Evolutionary conservation across 2,329 filamentous ascomycete species (phyloP).

Genomic region (Aspergillus unguis): DNA sequence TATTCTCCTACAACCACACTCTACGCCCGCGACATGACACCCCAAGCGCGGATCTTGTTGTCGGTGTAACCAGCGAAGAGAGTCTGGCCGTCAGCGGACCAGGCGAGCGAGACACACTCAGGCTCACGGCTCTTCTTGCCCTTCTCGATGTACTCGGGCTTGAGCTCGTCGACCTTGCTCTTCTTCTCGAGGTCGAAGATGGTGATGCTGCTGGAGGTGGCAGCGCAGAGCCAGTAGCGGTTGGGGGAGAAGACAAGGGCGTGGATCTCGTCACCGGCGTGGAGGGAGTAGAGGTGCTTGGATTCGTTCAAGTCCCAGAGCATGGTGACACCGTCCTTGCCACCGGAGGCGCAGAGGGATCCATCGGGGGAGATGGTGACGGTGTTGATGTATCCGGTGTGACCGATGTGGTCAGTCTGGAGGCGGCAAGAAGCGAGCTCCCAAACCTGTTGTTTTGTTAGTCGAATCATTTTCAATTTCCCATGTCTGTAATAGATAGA

Average conservation of each 20-base stretch:
- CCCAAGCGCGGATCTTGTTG: constrained; percentile 98
- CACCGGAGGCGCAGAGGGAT: constrained; percentile 97
- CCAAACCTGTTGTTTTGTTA: constrained; percentile 70
- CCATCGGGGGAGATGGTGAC: constrained; percentile 99
- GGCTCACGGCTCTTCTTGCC: constrained; percentile 99
- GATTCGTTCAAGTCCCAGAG: constrained; percentile 99
- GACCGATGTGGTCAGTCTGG: constrained; percentile 99
- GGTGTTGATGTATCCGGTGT: constrained; percentile 99
- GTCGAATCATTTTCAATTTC: constrained; percentile 6
- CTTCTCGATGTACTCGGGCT: constrained; percentile 92
- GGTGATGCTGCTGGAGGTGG: constrained; percentile 96
- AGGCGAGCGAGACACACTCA: constrained; percentile 95
- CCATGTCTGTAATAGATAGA: constrained; percentile 9
- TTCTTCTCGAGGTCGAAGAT: constrained; percentile 99
- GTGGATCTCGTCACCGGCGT: constrained; percentile 99
- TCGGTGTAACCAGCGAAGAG: constrained; percentile 99
- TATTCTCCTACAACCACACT: constrained; percentile 14
- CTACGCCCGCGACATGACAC: constrained; percentile 92
- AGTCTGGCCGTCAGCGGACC: constrained; percentile 97
- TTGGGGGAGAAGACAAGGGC: constrained; percentile 99
- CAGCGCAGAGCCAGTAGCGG: constrained; percentile 99
- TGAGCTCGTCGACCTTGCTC: constrained; percentile 99
- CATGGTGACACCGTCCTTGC: constrained; percentile 99
- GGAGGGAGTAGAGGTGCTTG: constrained; percentile 99
- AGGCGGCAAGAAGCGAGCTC: constrained; percentile 99